These are phyloP conservation scores for Didymellaceae sp. DNA, from an alignment of 2,329 filamentous ascomycete species.

Conservation along the genomic window DNA sequence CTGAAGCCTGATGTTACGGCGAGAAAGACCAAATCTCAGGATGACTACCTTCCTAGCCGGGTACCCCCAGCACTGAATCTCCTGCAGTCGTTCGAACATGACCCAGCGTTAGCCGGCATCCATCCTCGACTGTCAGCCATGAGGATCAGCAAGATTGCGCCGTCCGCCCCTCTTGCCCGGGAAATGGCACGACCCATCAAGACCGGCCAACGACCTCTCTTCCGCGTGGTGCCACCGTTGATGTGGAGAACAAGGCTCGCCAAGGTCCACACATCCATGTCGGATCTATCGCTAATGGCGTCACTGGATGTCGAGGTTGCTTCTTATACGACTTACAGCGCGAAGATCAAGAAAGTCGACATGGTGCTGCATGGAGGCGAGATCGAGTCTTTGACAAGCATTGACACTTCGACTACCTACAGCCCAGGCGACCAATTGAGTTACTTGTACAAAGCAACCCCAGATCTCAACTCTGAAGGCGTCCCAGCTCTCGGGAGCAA, in stretches of 20 bases:
- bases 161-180: conserved; percentile 65
- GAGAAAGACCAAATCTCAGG: conserved; percentile 52
- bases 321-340: conserved; percentile 70
- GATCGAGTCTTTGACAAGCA: conserved; percentile 58
- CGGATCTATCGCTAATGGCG: conserved; percentile 64
- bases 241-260: conserved; percentile 78
- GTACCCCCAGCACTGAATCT: conserved; percentile 75
- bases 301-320: conserved; percentile 78
- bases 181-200: conserved; percentile 69
- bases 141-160: conserved; percentile 76
- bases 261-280: conserved; percentile 65
- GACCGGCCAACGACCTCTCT: conserved; percentile 66
- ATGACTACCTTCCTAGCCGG: conserved; percentile 73
- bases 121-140: conserved; percentile 74
- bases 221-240: conserved; percentile 71
- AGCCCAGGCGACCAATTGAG: conserved; percentile 77
- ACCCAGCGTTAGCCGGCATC: conserved; percentile 67
- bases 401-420: conserved; percentile 66
- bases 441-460: conserved; percentile 71
- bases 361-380: conserved; percentile 65
- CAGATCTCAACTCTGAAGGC: conserved; percentile 52
- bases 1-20: conserved; percentile 61
- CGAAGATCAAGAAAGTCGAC: conserved; percentile 66
- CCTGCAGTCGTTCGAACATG: conserved; percentile 74
- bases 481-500: conserved; percentile 53